A percentile compares a stretch with the other conserved stretches of the same genome.
Conservation (phyloP, 352 stramenopile genomes). For the Phytophthora kernoviae region DNA sequence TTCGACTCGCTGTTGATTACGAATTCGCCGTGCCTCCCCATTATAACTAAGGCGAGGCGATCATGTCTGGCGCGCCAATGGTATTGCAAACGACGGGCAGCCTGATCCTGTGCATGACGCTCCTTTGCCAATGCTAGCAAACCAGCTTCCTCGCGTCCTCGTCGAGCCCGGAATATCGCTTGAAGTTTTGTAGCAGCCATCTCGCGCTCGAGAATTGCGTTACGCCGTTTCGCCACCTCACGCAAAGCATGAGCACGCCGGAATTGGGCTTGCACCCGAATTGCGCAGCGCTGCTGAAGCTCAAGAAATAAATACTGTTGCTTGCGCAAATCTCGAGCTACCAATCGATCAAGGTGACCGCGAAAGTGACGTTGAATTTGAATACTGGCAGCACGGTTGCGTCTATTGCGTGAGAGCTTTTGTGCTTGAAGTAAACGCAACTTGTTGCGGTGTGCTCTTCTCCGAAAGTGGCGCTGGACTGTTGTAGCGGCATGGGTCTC, state of each 20-base stretch:
- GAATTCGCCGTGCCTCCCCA: constrained; percentile 44
- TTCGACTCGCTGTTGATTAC: constrained; percentile 29
- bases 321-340: constrained; percentile 38
- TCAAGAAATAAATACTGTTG: constrained; percentile 40
- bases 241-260: constrained; percentile 44
- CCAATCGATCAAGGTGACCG: constrained; percentile 48
- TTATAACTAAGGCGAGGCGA: constrained; percentile 46
- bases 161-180: constrained; percentile 53
- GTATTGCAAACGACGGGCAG: constrained; percentile 50
- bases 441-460: constrained; percentile 34
- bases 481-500: constrained; percentile 49
- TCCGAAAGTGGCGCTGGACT: constrained; percentile 66
- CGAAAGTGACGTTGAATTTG: constrained; percentile 69
- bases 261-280: constrained; percentile 59
- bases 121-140: constrained; percentile 47
- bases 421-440: constrained; percentile 40
- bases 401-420: constrained; percentile 32
- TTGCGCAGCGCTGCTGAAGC: constrained; percentile 40
- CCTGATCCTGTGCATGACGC: constrained; percentile 41
- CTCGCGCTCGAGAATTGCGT: constrained; percentile 37
- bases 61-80: constrained; percentile 56
- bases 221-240: constrained; percentile 32
- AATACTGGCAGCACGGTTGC: constrained; percentile 43
- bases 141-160: constrained; percentile 44
- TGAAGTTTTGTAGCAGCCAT: constrained; percentile 66